These are phyloP conservation scores for Raphanus hybrid DNA, from an alignment of 441 rosid genomes.

Conservation along the genomic window DNA sequence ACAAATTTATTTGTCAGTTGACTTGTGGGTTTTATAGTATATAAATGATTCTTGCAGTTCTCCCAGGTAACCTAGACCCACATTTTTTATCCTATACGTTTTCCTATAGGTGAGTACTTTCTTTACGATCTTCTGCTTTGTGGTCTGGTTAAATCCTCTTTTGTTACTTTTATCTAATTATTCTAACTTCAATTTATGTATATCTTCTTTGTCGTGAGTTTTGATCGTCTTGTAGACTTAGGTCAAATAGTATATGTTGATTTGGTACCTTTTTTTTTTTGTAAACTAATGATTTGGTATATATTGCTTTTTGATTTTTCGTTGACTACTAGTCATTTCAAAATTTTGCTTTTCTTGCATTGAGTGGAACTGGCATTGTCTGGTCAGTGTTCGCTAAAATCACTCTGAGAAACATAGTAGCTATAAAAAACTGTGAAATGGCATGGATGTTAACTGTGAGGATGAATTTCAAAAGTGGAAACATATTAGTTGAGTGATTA, in stretches of 20 bases:
- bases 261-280: background rate
- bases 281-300: background rate
- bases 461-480: background rate
- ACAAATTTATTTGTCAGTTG: background rate
- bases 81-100: background rate
- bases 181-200: background rate
- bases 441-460: background rate
- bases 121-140: background rate
- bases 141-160: background rate
- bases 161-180: background rate
- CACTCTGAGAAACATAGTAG: background rate
- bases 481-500: background rate
- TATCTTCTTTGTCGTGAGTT: background rate
- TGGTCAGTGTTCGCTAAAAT: background rate
- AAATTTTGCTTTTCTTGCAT: background rate
- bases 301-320: background rate
- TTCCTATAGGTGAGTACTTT: background rate
- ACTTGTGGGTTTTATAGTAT: background rate
- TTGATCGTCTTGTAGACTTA: background rate
- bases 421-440: background rate
- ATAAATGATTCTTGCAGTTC: background rate
- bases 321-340: background rate
- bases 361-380: background rate
- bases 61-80: background rate
- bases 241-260: background rate